These are phyloP conservation scores for Penicillium hesseltinei DNA, from an alignment of 2,329 filamentous ascomycete genomes.

Conservation along the genomic window DNA sequence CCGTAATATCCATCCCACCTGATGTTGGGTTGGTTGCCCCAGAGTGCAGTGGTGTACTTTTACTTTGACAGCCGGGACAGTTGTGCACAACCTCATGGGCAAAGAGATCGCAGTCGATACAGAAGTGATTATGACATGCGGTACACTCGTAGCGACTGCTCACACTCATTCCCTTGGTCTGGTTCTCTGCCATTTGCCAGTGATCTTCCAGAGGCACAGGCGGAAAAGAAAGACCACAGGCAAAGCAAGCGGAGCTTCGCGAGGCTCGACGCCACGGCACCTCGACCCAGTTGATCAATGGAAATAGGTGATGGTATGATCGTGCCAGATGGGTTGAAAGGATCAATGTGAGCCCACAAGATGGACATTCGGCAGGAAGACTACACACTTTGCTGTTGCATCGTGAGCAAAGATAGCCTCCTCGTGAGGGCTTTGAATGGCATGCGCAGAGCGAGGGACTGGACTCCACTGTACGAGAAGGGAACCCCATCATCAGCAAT, in stretches of 20 bases:
- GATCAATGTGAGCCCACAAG: conserved; percentile 87
- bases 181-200: conserved; percentile 35
- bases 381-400: conserved; percentile 87
- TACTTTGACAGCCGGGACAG: conserved; percentile 79
- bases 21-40: conserved; percentile 20
- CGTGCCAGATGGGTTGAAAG: conserved; percentile 88
- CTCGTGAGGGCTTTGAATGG: conserved; percentile 75
- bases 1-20: conserved; percentile 37
- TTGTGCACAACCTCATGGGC: conserved; percentile 94
- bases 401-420: conserved; percentile 87
- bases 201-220: conserved; percentile 40
- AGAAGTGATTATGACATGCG: conserved; percentile 87
- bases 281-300: conserved; percentile 84
- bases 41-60: conserved; percentile 11
- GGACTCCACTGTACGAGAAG: conserved; percentile 74
- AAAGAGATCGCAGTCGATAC: conserved; percentile 96
- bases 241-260: conserved; percentile 66
- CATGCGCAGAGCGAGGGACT: conserved; percentile 81
- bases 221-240: conserved; percentile 74
- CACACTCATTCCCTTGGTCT: conserved; percentile 70
- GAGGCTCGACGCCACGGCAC: conserved; percentile 76
- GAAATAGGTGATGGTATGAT: conserved; percentile 92
- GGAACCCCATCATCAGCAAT: conserved; percentile 97
- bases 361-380: conserved; percentile 85
- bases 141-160: conserved; percentile 85